Conservation (phyloP, 1,284 basidiomycete genomes). For the Sanghuangporus weigelae region DNA sequence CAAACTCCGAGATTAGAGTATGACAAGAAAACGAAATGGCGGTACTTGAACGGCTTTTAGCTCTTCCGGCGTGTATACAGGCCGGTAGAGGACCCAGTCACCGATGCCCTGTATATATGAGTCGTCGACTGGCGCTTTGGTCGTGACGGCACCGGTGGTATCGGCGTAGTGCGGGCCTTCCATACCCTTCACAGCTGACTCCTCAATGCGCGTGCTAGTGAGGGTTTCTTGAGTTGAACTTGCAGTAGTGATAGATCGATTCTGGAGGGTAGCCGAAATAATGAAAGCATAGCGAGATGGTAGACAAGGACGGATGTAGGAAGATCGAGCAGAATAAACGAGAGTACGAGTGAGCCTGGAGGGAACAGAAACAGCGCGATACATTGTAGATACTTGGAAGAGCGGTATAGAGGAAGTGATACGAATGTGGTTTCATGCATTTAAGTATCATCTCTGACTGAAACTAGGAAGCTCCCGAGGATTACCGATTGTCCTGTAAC, state of each 20-base stretch:
- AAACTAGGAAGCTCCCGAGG: not conserved
- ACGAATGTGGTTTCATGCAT: not conserved
- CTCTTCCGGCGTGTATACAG: constrained; percentile 75
- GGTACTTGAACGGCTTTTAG: constrained; percentile 68
- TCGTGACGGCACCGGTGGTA: not conserved
- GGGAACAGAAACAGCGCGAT: not conserved
- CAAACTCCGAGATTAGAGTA: no score
- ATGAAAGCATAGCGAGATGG: not conserved
- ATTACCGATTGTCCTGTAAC: not conserved
- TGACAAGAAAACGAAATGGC: not conserved
- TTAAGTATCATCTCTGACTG: not conserved
- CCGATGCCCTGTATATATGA: constrained; percentile 38
- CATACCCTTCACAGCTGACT: constrained; percentile 7
- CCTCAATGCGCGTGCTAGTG: constrained; percentile 9
- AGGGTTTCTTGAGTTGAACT: not conserved
- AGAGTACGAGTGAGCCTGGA: not conserved
- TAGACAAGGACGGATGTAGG: not conserved
- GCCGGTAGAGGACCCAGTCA: constrained; percentile 81
- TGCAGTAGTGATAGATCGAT: not conserved
- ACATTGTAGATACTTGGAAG: not conserved
- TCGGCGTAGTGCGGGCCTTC: constrained; percentile 17
- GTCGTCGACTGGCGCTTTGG: not conserved
- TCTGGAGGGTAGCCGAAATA: not conserved
- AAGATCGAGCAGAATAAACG: not conserved
- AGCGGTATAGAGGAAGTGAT: not conserved